phyloP scores from a whole-genome alignment of 495 filamentous ascomycete species.

The Penicillium lividum region DNA sequence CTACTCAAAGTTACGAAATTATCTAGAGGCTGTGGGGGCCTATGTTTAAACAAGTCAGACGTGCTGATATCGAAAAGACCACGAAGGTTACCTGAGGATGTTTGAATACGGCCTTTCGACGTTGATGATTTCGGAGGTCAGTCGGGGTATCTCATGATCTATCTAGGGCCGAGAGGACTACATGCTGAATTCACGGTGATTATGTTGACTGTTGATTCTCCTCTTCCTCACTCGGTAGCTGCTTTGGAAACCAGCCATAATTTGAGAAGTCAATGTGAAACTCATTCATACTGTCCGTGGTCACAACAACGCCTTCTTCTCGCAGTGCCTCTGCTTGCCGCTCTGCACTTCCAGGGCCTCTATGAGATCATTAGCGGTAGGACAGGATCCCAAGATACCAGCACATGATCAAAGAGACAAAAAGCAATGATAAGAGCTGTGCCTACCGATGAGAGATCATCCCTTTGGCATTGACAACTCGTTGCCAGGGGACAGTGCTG shows the following conservation, averaged over 20 bases:
- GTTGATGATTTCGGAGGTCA: neutral
- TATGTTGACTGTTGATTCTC: neutral
- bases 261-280: constrained; percentile 63
- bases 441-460: constrained; percentile 77
- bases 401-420: neutral
- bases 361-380: constrained; percentile 23
- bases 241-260: constrained; percentile 76
- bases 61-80: neutral
- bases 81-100: neutral
- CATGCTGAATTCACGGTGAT: neutral
- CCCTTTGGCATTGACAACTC: constrained; percentile 85
- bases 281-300: constrained; percentile 64
- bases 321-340: constrained; percentile 69
- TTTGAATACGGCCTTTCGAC: neutral
- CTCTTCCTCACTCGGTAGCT: constrained; percentile 39
- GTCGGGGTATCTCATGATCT: neutral
- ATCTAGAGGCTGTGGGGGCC: no score
- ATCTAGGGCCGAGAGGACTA: neutral
- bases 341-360: constrained; percentile 65
- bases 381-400: neutral
- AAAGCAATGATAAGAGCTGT: no score
- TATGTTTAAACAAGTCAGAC: no score
- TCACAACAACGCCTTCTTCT: constrained; percentile 69
- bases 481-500: constrained; percentile 88
- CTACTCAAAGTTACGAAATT: no score